A percentile compares a stretch with the other conserved stretches of the same genome.
These are phyloP conservation scores for Amylocystis lapponica DNA, from an alignment of 768 basidiomycete species.

Conservation along the genomic window DNA sequence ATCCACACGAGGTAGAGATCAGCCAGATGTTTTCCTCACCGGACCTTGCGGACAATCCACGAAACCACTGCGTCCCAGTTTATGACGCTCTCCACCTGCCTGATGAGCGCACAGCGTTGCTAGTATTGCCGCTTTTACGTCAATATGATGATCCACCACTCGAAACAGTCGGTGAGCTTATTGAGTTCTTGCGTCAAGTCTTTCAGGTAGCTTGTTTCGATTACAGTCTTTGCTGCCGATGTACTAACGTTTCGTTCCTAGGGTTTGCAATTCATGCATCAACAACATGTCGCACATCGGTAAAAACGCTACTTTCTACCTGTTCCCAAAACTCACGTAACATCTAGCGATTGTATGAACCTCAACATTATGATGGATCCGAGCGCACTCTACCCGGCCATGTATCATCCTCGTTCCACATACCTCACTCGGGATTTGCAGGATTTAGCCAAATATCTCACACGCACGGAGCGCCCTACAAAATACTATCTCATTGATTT, in stretches of 20 bases:
- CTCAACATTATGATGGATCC: conserved; percentile 16
- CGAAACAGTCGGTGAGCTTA: conserved; percentile 29
- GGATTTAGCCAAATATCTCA: conserved; percentile 18
- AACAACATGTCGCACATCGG: conserved; percentile 30
- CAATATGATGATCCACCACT: conserved; percentile 23
- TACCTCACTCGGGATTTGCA: conserved; percentile 19
- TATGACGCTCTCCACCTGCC: conserved; percentile 16
- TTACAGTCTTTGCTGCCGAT: not conserved
- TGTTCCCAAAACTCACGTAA: not conserved
- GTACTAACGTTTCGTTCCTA: conserved; percentile 5
- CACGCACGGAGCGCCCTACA: conserved; percentile 23
- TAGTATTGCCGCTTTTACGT: conserved; percentile 28
- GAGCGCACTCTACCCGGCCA: conserved; percentile 2
- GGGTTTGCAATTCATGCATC: conserved; percentile 33
- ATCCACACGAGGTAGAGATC: conserved; percentile 15
- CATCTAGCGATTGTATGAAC: conserved; percentile 7
- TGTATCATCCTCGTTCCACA: conserved; percentile 7
- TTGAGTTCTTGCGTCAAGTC: conserved; percentile 28
- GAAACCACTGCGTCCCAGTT: conserved; percentile 20
- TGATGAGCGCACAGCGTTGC: conserved; percentile 7
- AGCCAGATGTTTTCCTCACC: conserved; percentile 4
- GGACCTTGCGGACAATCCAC: conserved; percentile 6
- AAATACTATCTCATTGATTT: conserved; percentile 35
- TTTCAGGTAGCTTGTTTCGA: conserved; percentile 23
- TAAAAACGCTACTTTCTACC: conserved; percentile 6